Conservation (phyloP, 1,284 basidiomycete genomes). For the Ganoderma resinaceum region DNA sequence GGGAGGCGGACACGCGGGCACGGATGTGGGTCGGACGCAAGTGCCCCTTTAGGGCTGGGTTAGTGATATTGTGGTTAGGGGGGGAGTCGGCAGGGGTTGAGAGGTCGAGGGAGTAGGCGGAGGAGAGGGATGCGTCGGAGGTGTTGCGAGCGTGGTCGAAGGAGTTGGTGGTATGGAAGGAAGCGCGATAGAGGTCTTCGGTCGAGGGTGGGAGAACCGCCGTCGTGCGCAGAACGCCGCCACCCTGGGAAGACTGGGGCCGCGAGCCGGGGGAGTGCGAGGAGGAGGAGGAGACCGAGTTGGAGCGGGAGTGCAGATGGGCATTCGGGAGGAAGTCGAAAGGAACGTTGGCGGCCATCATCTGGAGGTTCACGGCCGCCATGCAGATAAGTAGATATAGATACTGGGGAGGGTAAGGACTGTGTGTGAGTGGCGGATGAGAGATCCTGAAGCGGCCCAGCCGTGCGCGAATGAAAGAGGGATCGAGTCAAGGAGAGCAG, state of each 20-base stretch:
- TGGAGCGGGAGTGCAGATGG: slow-evolving; percentile 74
- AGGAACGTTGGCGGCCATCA: slow-evolving; percentile 68
- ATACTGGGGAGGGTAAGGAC: slow-evolving; percentile 41
- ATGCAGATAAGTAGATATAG: slow-evolving; percentile 47
- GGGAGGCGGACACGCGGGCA: slow-evolving; percentile 77
- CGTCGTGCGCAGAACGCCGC: slow-evolving; percentile 56
- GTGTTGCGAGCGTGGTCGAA: slow-evolving; percentile 45
- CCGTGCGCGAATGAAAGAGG: slow-evolving; percentile 41
- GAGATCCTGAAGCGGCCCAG: slow-evolving; percentile 45
- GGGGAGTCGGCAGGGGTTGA: slow-evolving; percentile 66
- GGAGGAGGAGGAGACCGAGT: slow-evolving; percentile 76
- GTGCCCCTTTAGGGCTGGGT: slow-evolving; percentile 75
- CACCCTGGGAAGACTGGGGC: slow-evolving; percentile 77
- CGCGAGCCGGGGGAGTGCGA: slow-evolving; percentile 74
- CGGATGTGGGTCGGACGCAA: slow-evolving; percentile 77
- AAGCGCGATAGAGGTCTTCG: slow-evolving; percentile 74
- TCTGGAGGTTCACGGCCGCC: slow-evolving; percentile 77
- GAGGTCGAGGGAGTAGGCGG: slow-evolving; percentile 53
- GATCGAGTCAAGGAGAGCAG: slow-evolving; percentile 32
- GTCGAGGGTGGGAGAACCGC: slow-evolving; percentile 53
- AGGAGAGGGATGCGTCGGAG: slow-evolving; percentile 48
- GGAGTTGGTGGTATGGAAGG: slow-evolving; percentile 49
- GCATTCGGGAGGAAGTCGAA: slow-evolving; percentile 73
- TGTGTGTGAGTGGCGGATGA: slow-evolving; percentile 29
- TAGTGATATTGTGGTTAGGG: slow-evolving; percentile 72